These are phyloP conservation scores for Hypocreales sp. DNA, from an alignment of 2,329 filamentous ascomycete species.

Conservation along the genomic window DNA sequence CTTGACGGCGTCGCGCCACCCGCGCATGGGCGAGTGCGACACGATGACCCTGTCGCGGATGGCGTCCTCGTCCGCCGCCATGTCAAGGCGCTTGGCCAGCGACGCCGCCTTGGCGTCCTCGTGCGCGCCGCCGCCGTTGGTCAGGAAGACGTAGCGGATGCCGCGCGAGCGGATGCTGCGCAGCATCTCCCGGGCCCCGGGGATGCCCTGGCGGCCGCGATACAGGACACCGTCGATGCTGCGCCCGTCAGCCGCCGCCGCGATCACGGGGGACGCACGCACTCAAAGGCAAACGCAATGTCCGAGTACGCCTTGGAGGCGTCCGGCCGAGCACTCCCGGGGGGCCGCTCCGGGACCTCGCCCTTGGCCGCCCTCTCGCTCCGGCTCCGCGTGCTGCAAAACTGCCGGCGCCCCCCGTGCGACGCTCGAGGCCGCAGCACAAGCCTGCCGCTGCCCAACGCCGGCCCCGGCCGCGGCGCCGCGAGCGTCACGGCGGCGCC, in stretches of 20 bases:
- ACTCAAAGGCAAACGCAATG: constrained; percentile 23
- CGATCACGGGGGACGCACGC: constrained; percentile 3
- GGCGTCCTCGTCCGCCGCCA: constrained; percentile 16
- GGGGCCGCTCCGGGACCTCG: not conserved
- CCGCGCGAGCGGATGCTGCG: constrained; percentile 54
- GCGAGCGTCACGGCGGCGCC: too few relatives aligned
- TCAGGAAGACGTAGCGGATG: constrained; percentile 87
- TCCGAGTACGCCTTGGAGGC: constrained; percentile 15
- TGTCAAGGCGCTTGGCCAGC: constrained; percentile 15
- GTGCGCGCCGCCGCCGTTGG: constrained; percentile 82
- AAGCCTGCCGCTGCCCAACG: too few relatives aligned
- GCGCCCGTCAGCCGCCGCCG: not conserved
- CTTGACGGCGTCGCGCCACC: constrained; percentile 25
- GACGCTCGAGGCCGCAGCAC: not conserved
- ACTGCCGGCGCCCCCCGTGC: not conserved
- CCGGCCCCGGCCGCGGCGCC: too few relatives aligned
- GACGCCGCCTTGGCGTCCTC: constrained; percentile 34
- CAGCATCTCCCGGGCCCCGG: constrained; percentile 61
- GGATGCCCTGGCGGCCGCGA: constrained; percentile 63
- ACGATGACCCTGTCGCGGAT: constrained; percentile 39
- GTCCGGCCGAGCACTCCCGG: constrained; percentile 1
- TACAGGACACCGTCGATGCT: constrained; percentile 90
- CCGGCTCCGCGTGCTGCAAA: not conserved
- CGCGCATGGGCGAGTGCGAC: constrained; percentile 77
- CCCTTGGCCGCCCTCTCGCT: not conserved